Evolutionary conservation across 495 filamentous ascomycete species (phyloP), one percentile per base, ranked within the genome.

Genomic region (Xylaria flabelliformis): DNA sequence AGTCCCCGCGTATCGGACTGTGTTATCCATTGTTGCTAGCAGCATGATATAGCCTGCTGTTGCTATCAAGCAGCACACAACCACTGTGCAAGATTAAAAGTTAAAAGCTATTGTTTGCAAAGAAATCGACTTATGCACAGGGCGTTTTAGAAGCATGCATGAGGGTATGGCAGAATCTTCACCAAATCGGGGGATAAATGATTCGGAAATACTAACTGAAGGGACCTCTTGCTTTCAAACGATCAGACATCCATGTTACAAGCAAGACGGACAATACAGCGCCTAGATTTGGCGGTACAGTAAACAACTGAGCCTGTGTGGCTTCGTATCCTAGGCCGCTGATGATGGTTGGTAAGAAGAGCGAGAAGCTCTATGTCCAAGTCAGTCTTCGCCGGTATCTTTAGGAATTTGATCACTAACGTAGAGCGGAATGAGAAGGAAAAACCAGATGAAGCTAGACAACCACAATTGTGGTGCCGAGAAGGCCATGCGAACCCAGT

Each of bases 11-110:
- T 90, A 91, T 44, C 83, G 86, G 4, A 89, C 85, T 6, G 86
- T 84, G 8, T 87, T 79, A 15, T 80, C 76, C 15, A 80, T 78
- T 10, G 82, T 80, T 1, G 84, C 76, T 0, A 91, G 80, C 2
- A 90, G 81, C 39, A 90, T 83, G 53, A 89, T 87, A 70, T 89
- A 89, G 0, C 88, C 88, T 51, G 84, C 82, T 29, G 82, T 83
- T 6, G 82, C 85, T 32, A 88, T 56, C 53, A 32, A 32, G 12
- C 53, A 56, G 26, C 24, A 29, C 26, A 56, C 26, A 4, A 26
- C 53, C 53, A 56, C 39, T 42, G 9, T 42, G 39, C 39, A 42
- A 42, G 39, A 13, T 42, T 42, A 2, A 42, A 42, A 9, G 39
- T 42, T 42, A 42, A 10, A 13, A 42, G 12, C 39, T 42, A 13